phyloP scores from a whole-genome alignment of 306 rosid genomes.

The Rosa rugosa region DNA sequence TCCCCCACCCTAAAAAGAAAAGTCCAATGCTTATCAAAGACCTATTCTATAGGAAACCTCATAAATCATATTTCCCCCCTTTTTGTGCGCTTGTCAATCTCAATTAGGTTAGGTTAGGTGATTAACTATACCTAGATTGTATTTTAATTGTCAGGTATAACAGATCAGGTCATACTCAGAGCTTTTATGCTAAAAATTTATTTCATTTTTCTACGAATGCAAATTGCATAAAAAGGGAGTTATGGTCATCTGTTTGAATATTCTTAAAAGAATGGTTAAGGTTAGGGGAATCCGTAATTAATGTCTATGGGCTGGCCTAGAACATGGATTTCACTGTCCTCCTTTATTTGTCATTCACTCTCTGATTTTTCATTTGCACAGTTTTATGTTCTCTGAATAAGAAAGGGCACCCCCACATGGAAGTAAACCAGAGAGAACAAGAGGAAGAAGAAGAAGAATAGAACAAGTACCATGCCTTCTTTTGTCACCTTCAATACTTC shows the following conservation, averaged over 20 bases:
- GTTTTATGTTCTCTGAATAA: constrained; percentile 12
- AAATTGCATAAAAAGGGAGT: constrained; percentile 31
- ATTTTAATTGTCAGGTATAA: neutral
- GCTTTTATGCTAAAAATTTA: constrained; percentile 5
- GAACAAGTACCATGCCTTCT: constrained; percentile 6
- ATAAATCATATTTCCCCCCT: neutral
- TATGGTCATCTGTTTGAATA: constrained; percentile 13
- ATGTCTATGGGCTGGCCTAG: constrained; percentile 13
- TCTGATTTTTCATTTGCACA: neutral
- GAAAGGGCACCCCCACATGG: constrained; percentile 27
- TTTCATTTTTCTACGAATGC: constrained; percentile 20
- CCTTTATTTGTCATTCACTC: constrained; percentile 9
- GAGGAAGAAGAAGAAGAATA: neutral
- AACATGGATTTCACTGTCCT: constrained; percentile 27
- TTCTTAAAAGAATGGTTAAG: neutral
- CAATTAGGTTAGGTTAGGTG: neutral
- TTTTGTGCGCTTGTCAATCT: neutral
- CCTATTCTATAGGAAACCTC: constrained; percentile 8
- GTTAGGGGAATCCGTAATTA: constrained; percentile 21
- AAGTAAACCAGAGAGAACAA: constrained; percentile 24
- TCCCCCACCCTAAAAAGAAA: neutral
- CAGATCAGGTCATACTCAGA: constrained; percentile 4
- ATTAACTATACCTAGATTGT: constrained; percentile 1
- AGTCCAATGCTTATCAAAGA: neutral
- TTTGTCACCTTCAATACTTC: constrained; percentile 42